Conservation (phyloP, 2,329 filamentous ascomycete genomes). For the Stagonosporopsis tanaceti region DNA sequence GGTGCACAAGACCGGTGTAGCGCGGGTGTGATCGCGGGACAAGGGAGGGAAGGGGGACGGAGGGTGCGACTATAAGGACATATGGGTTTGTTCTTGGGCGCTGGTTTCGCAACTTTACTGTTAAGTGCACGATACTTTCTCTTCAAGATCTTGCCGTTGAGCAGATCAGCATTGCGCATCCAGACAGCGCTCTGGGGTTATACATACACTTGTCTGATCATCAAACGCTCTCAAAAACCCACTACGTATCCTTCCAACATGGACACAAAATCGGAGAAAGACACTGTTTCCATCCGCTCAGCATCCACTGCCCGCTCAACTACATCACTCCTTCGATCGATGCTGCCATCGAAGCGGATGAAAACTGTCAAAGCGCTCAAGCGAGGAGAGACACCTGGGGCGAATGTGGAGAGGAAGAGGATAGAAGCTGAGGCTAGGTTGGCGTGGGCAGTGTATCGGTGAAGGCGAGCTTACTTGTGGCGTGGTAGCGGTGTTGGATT, state of each 20-base stretch:
- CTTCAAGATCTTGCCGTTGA: too few species aligned
- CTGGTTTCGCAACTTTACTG: too few species aligned
- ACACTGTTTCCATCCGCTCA: slow-evolving; percentile 30
- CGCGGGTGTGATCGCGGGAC: not conserved
- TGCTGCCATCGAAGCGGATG: slow-evolving; percentile 26
- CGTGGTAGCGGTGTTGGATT: not conserved
- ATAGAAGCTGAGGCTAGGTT: slow-evolving; percentile 30
- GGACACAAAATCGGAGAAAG: slow-evolving; percentile 14
- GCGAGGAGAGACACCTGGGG: slow-evolving; percentile 11
- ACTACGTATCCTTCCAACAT: slow-evolving; percentile 2
- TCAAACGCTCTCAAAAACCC: slow-evolving; percentile 1
- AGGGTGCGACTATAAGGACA: too few species aligned
- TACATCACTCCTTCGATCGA: slow-evolving; percentile 32
- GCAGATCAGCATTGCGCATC: too few species aligned
- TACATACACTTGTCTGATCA: too few species aligned
- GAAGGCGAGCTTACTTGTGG: not conserved
- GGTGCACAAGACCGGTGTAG: not conserved
- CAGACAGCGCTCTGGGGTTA: too few species aligned
- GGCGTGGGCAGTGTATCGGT: slow-evolving; percentile 14
- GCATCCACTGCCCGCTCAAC: slow-evolving; percentile 37
- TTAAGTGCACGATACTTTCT: too few species aligned
- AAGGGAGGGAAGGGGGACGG: not conserved
- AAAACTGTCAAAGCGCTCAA: slow-evolving; percentile 8
- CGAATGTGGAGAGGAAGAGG: slow-evolving; percentile 23
- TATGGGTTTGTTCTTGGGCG: too few species aligned